phyloP scores from a whole-genome alignment of 371 early-diverging fungal genomes.

The Actinomucor elegans region DNA sequence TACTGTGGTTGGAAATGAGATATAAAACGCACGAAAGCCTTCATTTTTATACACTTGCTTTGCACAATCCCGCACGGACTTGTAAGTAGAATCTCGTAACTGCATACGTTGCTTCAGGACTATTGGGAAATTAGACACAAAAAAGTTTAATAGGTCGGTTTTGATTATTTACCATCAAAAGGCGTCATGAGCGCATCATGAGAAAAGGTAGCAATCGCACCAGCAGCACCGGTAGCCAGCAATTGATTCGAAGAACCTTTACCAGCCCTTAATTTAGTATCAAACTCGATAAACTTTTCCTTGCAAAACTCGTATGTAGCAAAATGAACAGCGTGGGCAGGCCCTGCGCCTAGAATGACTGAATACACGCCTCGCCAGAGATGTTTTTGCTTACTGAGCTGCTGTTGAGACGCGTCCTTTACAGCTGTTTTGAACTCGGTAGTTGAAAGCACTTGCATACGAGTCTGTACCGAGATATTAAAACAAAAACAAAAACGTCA shows the following conservation, averaged over 20 bases:
- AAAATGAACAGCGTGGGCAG: conserved; percentile 95
- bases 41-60: conserved; percentile 66
- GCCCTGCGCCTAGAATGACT: conserved; percentile 91
- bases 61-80: conserved; percentile 72
- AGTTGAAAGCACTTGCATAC: conserved; percentile 41
- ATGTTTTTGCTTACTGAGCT: conserved; percentile 28
- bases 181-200: conserved; percentile 93
- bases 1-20: conserved; percentile 93
- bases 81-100: conserved; percentile 66
- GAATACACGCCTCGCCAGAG: conserved; percentile 93
- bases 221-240: conserved; percentile 75
- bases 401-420: conserved; percentile 8
- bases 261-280: conserved; percentile 24
- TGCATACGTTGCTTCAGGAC: conserved; percentile 98
- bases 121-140: conserved; percentile 26
- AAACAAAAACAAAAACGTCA: conserved; percentile 2
- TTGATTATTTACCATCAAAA: conserved; percentile 83
- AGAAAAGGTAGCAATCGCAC: conserved; percentile 87
- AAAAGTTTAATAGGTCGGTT: no score
- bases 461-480: no score
- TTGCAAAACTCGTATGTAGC: conserved; percentile 92
- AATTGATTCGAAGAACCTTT: conserved; percentile 45
- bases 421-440: neutral
- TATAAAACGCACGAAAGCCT: conserved; percentile 87
- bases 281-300: conserved; percentile 45